Evolutionary conservation across 2,329 filamentous ascomycete genomes (phyloP).

Genomic region (Cercospora sp.): DNA sequence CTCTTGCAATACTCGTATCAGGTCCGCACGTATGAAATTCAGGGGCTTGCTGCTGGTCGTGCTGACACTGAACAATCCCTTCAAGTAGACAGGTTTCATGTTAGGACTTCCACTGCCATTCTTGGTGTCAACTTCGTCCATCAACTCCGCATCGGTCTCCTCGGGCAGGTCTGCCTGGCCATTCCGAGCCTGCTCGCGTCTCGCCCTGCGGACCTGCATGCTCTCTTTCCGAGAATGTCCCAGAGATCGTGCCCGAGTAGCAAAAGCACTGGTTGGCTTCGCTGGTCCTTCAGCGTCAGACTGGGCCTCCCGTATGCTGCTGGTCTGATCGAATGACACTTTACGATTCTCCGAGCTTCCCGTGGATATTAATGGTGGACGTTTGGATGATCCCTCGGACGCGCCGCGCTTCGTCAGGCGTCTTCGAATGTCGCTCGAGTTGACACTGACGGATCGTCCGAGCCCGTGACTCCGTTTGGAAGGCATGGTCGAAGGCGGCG

Average conservation of each 20-base stretch:
- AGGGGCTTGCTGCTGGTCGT: conserved; percentile 93
- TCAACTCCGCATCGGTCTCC: conserved; percentile 81
- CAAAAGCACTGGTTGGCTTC: conserved; percentile 54
- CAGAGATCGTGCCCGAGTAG: conserved; percentile 78
- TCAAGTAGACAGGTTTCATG: conserved; percentile 91
- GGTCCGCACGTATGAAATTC: conserved; percentile 78
- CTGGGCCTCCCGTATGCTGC: conserved; percentile 44
- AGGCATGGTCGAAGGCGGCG: conserved; percentile 1
- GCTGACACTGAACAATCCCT: conserved; percentile 94
- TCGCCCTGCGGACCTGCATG: conserved; percentile 79
- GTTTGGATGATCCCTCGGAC: conserved; percentile 53
- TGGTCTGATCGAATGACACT: conserved; percentile 41
- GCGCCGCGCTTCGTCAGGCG: conserved; percentile 59
- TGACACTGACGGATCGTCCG: conserved; percentile 87
- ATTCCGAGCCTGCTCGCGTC: conserved; percentile 55
- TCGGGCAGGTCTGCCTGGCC: conserved; percentile 71
- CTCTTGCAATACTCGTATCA: conserved; percentile 84
- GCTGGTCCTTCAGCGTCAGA: conserved; percentile 48
- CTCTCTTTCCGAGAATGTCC: conserved; percentile 88
- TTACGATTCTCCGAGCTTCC: conserved; percentile 33
- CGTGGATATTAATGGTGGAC: conserved; percentile 31
- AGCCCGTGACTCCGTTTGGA: conserved; percentile 51
- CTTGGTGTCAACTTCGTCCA: conserved; percentile 53
- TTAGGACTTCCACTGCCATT: conserved; percentile 59
- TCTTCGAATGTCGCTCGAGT: conserved; percentile 77